Conservation (phyloP, 2,329 filamentous ascomycete species). For the Emmonsiellopsis sp. region DNA sequence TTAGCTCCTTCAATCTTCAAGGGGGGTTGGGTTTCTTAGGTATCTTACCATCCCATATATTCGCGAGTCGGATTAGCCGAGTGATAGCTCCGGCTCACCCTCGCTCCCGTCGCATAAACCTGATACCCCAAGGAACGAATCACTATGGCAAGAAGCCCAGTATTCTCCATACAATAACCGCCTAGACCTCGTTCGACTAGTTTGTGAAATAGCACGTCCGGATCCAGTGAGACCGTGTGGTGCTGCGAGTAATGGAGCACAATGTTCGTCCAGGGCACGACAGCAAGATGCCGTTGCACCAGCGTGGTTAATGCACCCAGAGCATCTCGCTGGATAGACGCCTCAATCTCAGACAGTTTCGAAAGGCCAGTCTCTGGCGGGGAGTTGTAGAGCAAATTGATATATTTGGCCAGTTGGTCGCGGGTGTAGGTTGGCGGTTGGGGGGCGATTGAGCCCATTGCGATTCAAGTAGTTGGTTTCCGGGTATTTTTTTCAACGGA, state of each 20-base stretch:
- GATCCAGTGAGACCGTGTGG: conserved; percentile 40
- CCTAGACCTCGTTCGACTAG: conserved; percentile 42
- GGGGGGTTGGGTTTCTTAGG: not conserved
- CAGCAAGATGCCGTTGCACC: conserved; percentile 36
- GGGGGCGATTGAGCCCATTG: not conserved
- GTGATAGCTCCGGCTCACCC: conserved; percentile 30
- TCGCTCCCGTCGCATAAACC: conserved; percentile 48
- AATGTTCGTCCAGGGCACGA: conserved; percentile 49
- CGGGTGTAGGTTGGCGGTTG: conserved; percentile 23
- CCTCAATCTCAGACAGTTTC: conserved; percentile 19
- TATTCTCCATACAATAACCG: conserved; percentile 55
- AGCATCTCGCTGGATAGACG: conserved; percentile 20
- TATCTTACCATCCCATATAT: conserved; percentile 40
- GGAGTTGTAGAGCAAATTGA: conserved; percentile 20
- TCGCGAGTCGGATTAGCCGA: conserved; percentile 25
- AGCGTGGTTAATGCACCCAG: conserved; percentile 24
- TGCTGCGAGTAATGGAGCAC: conserved; percentile 45
- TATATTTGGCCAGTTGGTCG: conserved; percentile 27
- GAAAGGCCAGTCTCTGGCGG: conserved; percentile 9
- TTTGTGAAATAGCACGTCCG: conserved; percentile 43
- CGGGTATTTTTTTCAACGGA: too few relatives aligned
- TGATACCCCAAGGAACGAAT: conserved; percentile 43
- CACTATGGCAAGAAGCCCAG: conserved; percentile 43
- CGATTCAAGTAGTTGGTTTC: too few relatives aligned
- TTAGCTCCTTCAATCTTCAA: not conserved